phyloP scores from a whole-genome alignment of 495 filamentous ascomycete genomes.

The Xylaria sp. region DNA sequence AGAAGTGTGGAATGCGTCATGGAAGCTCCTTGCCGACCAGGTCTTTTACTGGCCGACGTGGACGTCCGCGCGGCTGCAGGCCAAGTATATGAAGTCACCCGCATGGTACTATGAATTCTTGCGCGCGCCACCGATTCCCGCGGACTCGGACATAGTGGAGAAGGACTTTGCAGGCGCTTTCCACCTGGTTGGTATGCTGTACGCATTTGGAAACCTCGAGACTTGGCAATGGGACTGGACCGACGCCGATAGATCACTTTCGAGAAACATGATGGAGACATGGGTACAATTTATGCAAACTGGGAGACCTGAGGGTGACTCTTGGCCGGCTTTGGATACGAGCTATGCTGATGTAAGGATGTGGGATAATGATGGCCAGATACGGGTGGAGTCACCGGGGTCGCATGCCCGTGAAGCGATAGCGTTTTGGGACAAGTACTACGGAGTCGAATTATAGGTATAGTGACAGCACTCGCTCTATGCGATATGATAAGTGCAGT shows the following conservation, averaged over 20 bases:
- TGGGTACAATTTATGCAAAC: constrained; percentile 2
- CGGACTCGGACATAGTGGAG: constrained; percentile 4
- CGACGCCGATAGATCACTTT: constrained; percentile 19
- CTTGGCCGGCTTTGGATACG: constrained; percentile 13
- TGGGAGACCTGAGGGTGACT: constrained; percentile 7
- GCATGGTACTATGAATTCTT: constrained; percentile 7
- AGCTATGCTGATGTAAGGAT: background rate
- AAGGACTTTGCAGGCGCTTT: constrained; percentile 23
- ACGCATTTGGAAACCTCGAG: constrained; percentile 17
- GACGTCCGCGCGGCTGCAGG: constrained; percentile 16
- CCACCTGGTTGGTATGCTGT: constrained; percentile 18
- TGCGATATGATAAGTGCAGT: no score
- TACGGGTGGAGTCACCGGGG: background rate
- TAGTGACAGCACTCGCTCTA: background rate
- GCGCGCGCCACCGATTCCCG: constrained; percentile 23
- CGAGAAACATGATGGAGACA: background rate
- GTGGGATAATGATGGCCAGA: background rate
- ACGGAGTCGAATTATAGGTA: background rate
- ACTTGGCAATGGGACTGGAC: constrained; percentile 22
- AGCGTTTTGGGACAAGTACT: constrained; percentile 21
- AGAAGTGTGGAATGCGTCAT: constrained; percentile 12
- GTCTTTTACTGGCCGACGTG: constrained; percentile 21
- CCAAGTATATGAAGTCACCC: constrained; percentile 12
- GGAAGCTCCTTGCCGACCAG: constrained; percentile 16
- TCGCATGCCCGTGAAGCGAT: background rate